A percentile compares a stretch with the other conserved stretches of the same genome.
Evolutionary conservation across 1,139 yeast species (phyloP).

Genomic region (Geotrichum histeridarum): DNA sequence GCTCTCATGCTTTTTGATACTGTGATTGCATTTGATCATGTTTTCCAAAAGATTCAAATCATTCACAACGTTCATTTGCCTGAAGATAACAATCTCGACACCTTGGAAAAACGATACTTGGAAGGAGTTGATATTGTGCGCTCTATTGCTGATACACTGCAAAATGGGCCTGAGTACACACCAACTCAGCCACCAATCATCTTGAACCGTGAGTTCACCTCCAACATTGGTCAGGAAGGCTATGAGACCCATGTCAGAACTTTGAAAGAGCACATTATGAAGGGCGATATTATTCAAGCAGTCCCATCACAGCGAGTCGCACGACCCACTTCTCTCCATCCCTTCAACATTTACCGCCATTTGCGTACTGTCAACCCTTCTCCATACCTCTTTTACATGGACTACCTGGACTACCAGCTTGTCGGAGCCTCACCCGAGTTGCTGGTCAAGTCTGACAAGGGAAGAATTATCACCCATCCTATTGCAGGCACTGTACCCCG

Average conservation of each 20-base stretch:
- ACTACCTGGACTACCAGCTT: slow-evolving; percentile 83
- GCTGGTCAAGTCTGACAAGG: slow-evolving; percentile 75
- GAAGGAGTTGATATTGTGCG: slow-evolving; percentile 55
- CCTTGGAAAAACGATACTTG: slow-evolving; percentile 43
- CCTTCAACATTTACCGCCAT: slow-evolving; percentile 92
- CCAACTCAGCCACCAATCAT: slow-evolving; percentile 73
- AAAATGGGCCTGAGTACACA: slow-evolving; percentile 43
- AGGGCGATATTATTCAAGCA: slow-evolving; percentile 94
- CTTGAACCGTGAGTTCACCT: slow-evolving; percentile 51
- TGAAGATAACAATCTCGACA: slow-evolving; percentile 26
- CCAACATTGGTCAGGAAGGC: slow-evolving; percentile 91
- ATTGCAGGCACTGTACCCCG: slow-evolving; percentile 94
- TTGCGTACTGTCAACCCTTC: slow-evolving; percentile 94
- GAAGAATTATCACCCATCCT: slow-evolving; percentile 86
- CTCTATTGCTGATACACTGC: slow-evolving; percentile 50
- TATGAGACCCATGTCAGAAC: slow-evolving; percentile 74
- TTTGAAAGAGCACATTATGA: slow-evolving; percentile 73
- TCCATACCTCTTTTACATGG: slow-evolving; percentile 91
- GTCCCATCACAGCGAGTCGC: slow-evolving; percentile 97
- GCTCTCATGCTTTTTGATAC: slow-evolving; percentile 87
- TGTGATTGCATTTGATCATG: slow-evolving; percentile 88
- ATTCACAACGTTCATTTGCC: slow-evolving; percentile 65
- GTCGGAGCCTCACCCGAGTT: slow-evolving; percentile 97
- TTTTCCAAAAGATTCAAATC: slow-evolving; percentile 85
- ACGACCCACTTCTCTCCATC: slow-evolving; percentile 90